Evolutionary conservation across 225 moss, liverwort and hornwort genomes (phyloP), one percentile per base, ranked within the genome.

Genomic region (Ulota crispa): DNA sequence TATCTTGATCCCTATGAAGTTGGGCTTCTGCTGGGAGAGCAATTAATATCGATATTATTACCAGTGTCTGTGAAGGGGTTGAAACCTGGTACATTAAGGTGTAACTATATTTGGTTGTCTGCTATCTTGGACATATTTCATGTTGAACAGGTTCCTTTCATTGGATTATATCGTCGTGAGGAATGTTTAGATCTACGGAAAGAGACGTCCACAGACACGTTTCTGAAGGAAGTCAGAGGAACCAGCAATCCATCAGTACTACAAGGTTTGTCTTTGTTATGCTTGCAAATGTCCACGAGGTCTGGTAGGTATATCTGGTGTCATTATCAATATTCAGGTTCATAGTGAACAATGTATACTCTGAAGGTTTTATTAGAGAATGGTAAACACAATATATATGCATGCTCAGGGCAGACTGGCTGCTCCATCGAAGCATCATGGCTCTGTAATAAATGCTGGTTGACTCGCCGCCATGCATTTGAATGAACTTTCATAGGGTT

Each of bases 111-210:
- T 84, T 70, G 57, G 70, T 57, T 75, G 56, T 69, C 78, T 57
- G 64, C 68, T 68, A 34, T 56, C 63, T 70, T 83, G 56, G 80
- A 14, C 23, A 36, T 27, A 73, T 79, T 79, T 47, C 64, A 45
- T 71, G 62, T 80, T 78, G 56, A 79, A 39, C 89, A 97, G 95
- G 54, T 98, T 75, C 94, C 94, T 20, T 95, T 94, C 43, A 95
- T 98, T 78, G 98, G 89, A 79, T 87, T 98, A 83, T 98, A 95
- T 86, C 89, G 98, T 72, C 91, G 87, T 45, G 95, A 98, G 71
- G 88, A 90, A 75, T 98, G 95, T 81, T 47, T 81, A 31, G 94
- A 95, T 82, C 84, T 98, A 36, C 61, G 88, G 53, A 83, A 88
- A 50, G 95, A 93, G 97, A 32, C 32, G 2, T 32, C 32, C 4